Evolutionary conservation across 306 rosid species (phyloP).

Genomic region (Prinsepia uniflora): DNA sequence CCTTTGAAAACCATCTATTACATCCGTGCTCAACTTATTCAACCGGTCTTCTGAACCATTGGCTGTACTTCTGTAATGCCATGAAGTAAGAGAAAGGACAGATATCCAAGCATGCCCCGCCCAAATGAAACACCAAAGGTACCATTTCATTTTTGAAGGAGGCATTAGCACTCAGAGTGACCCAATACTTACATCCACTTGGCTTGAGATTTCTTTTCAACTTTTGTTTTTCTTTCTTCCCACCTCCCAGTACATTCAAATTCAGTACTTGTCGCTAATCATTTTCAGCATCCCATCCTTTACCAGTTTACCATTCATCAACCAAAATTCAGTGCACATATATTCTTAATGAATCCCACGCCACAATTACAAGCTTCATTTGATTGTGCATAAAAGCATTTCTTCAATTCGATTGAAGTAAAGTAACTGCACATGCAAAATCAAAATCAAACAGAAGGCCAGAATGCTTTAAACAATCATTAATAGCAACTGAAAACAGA

Average conservation of each 20-base stretch:
- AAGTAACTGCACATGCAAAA: background rate
- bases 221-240: no score
- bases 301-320: background rate
- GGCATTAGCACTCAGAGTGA: conserved; percentile 58
- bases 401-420: background rate
- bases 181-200: background rate
- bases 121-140: conserved; percentile 55
- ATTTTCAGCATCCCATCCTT: background rate
- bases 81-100: conserved; percentile 44
- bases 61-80: conserved; percentile 34
- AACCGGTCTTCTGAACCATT: conserved; percentile 32
- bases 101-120: conserved; percentile 52
- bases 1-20: conserved; percentile 35
- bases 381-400: background rate
- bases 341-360: background rate
- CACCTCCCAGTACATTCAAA: background rate
- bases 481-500: background rate
- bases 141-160: conserved; percentile 41
- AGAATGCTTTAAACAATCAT: background rate
- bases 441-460: background rate
- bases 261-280: background rate
- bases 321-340: background rate
- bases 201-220: no score
- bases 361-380: background rate
- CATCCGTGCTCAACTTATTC: conserved; percentile 33